Conservation (phyloP, 148 eudicot species). For the Salicornia ramosissima region DNA sequence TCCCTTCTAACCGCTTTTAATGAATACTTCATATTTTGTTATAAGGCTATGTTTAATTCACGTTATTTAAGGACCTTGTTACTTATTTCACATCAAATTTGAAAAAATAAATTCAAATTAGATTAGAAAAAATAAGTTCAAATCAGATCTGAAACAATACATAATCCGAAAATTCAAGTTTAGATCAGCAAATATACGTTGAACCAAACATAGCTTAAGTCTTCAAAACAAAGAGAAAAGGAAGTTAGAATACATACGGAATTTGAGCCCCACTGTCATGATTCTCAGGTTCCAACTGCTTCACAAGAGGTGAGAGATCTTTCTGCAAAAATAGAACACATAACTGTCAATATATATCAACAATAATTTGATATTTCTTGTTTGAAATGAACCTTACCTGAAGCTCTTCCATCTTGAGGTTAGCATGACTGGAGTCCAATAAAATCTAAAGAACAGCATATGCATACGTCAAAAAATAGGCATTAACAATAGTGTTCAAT, state of each 20-base stretch:
- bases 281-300: conserved; percentile 59
- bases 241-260: conserved; percentile 56
- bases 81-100: too few relatives aligned
- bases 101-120: too few relatives aligned
- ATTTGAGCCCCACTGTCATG: conserved; percentile 54
- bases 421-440: conserved; percentile 64
- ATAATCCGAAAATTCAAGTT: too few relatives aligned
- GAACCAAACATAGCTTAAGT: too few relatives aligned
- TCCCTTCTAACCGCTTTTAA: too few relatives aligned
- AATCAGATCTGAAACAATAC: too few relatives aligned
- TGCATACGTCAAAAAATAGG: conserved; percentile 3
- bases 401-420: conserved; percentile 62
- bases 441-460: conserved; percentile 46
- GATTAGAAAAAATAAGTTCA: too few relatives aligned
- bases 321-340: conserved; percentile 45
- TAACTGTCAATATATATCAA: not conserved
- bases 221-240: too few relatives aligned
- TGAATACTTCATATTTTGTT: too few relatives aligned
- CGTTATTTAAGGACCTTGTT: too few relatives aligned
- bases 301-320: conserved; percentile 90
- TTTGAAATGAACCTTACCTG: conserved; percentile 41
- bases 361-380: not conserved
- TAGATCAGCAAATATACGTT: too few relatives aligned
- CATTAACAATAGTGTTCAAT: not conserved
- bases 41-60: too few relatives aligned